Conservation (phyloP, 2,329 filamentous ascomycete genomes). For the Cryphonectria naterciae region DNA sequence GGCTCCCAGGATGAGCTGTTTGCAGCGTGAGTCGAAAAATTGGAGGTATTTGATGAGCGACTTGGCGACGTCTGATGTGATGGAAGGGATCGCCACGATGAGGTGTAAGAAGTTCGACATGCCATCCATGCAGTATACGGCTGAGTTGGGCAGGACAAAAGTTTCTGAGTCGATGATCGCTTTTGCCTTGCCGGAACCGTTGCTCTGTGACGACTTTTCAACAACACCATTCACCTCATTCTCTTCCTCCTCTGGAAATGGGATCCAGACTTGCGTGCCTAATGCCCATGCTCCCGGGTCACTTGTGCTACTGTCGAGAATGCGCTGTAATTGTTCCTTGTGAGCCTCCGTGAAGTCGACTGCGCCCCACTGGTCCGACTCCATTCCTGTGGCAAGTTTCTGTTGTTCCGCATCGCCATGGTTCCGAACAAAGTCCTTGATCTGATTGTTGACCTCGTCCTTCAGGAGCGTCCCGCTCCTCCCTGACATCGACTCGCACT, state of each 20-base stretch:
- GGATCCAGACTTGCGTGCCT: constrained; percentile 61
- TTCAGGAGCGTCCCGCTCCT: constrained; percentile 76
- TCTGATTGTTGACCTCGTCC: constrained; percentile 79
- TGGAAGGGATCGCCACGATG: constrained; percentile 82
- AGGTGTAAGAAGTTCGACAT: constrained; percentile 84
- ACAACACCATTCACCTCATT: constrained; percentile 38
- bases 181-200: constrained; percentile 63
- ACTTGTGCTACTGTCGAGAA: constrained; percentile 71
- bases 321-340: constrained; percentile 61
- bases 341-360: constrained; percentile 73
- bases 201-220: constrained; percentile 44
- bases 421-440: constrained; percentile 76
- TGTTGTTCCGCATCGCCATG: constrained; percentile 76
- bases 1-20: constrained; percentile 94
- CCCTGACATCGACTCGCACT: constrained; percentile 84
- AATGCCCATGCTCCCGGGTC: constrained; percentile 71
- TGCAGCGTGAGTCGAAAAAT: constrained; percentile 93
- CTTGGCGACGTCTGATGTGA: constrained; percentile 80
- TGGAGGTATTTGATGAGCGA: constrained; percentile 85
- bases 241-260: constrained; percentile 46
- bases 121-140: constrained; percentile 77
- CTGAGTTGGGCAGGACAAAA: constrained; percentile 85
- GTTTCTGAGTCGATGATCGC: constrained; percentile 83
- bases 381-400: constrained; percentile 75
- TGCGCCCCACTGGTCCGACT: constrained; percentile 78